These are phyloP conservation scores for Periconia sp. DNA, from an alignment of 2,329 filamentous ascomycete species.

Conservation along the genomic window DNA sequence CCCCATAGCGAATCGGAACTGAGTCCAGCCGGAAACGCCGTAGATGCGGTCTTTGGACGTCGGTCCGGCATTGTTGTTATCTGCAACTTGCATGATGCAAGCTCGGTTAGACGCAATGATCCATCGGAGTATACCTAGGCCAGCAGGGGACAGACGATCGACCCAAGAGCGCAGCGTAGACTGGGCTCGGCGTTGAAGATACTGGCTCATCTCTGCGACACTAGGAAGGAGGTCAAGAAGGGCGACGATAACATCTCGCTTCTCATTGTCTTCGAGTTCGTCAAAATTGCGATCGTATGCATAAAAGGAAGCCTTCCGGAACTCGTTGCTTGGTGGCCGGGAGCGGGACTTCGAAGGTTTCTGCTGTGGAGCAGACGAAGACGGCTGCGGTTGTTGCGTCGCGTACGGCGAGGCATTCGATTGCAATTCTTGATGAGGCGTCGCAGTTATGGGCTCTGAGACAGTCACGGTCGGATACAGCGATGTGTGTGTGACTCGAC, in stretches of 20 bases:
- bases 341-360: neutral
- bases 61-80: slow-evolving; percentile 26
- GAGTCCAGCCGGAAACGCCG: slow-evolving; percentile 68
- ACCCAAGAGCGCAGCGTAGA: slow-evolving; percentile 53
- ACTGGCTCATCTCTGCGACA: slow-evolving; percentile 60
- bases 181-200: slow-evolving; percentile 47
- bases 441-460: slow-evolving; percentile 25
- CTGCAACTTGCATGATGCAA: slow-evolving; percentile 76
- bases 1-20: slow-evolving; percentile 87
- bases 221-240: slow-evolving; percentile 63
- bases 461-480: slow-evolving; percentile 48
- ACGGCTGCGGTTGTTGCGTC: neutral
- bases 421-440: neutral
- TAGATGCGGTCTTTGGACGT: slow-evolving; percentile 57
- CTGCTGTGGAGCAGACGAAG: neutral
- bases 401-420: neutral
- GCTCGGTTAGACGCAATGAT: slow-evolving; percentile 88
- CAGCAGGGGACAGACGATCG: slow-evolving; percentile 64
- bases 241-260: slow-evolving; percentile 54
- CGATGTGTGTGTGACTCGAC: slow-evolving; percentile 51
- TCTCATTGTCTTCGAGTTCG: slow-evolving; percentile 48
- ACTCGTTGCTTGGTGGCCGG: slow-evolving; percentile 20
- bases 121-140: slow-evolving; percentile 75
- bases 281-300: slow-evolving; percentile 63
- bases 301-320: slow-evolving; percentile 38